phyloP scores from a whole-genome alignment of 345 rosid genomes.

The Acer yangbiense region DNA sequence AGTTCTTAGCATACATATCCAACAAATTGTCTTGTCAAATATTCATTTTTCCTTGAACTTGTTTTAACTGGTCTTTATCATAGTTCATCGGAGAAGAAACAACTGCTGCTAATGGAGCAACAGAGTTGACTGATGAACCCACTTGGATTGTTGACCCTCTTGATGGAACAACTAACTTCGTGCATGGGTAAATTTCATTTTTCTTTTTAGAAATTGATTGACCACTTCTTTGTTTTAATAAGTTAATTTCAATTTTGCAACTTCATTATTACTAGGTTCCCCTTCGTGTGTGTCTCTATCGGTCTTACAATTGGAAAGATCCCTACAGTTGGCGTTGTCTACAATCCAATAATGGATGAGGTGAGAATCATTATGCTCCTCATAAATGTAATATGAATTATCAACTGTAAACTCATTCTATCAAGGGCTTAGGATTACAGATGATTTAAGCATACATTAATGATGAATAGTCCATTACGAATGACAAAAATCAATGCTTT shows the following conservation, averaged over 20 bases:
- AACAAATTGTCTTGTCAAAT: not conserved
- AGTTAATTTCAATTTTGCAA: conserved; percentile 12
- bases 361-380: conserved; percentile 38
- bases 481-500: conserved; percentile 8
- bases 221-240: not conserved
- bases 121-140: conserved; percentile 88
- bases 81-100: conserved; percentile 99
- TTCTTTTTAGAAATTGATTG: conserved; percentile 11
- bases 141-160: conserved; percentile 99
- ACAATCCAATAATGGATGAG: conserved; percentile 93
- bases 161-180: conserved; percentile 97
- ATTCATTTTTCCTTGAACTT: not conserved
- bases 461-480: not conserved
- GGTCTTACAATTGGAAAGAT: conserved; percentile 88
- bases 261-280: conserved; percentile 53
- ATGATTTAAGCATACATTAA: not conserved
- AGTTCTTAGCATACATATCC: not conserved
- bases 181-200: conserved; percentile 67
- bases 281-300: conserved; percentile 87
- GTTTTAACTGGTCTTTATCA: conserved; percentile 10
- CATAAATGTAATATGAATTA: too few species aligned
- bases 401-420: not conserved
- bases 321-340: conserved; percentile 89
- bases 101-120: conserved; percentile 74
- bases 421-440: not conserved